Evolutionary conservation across 2,329 filamentous ascomycete species (phyloP).

Genomic region (Penicillium hesseltinei): DNA sequence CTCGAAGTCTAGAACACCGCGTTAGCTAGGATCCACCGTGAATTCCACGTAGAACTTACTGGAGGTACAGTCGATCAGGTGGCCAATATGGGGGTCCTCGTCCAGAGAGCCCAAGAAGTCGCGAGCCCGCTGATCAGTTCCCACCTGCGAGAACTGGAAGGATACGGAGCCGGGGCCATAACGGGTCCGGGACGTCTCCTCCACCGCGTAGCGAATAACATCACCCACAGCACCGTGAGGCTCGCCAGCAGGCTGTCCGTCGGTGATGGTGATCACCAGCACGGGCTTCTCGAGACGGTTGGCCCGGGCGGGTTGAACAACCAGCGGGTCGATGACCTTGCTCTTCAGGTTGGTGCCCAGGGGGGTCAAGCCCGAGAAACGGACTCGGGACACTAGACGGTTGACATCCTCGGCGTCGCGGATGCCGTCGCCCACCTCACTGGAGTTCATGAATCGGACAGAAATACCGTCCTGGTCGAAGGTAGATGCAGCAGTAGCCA

Average conservation of each 20-base stretch:
- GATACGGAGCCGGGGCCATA: slow-evolving; percentile 60
- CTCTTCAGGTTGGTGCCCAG: slow-evolving; percentile 62
- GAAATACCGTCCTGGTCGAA: slow-evolving; percentile 68
- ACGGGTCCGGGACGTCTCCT: slow-evolving; percentile 50
- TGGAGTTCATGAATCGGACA: slow-evolving; percentile 68
- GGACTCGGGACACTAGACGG: slow-evolving; percentile 56
- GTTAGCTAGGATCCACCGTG: slow-evolving; percentile 15
- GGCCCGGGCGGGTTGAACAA: slow-evolving; percentile 53
- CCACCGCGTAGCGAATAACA: slow-evolving; percentile 55
- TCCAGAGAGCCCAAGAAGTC: slow-evolving; percentile 65
- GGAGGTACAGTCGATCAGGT: slow-evolving; percentile 65
- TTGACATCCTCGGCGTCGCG: slow-evolving; percentile 58
- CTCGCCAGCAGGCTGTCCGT: slow-evolving; percentile 65
- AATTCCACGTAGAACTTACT: slow-evolving; percentile 49
- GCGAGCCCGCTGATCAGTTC: slow-evolving; percentile 63
- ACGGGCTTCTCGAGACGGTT: slow-evolving; percentile 61
- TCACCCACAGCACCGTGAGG: slow-evolving; percentile 56
- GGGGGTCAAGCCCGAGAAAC: slow-evolving; percentile 65
- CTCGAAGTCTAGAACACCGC: slow-evolving; percentile 55
- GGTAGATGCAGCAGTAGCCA: slow-evolving; percentile 64
- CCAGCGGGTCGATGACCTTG: slow-evolving; percentile 63
- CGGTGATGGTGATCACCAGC: slow-evolving; percentile 64
- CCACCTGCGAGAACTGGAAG: slow-evolving; percentile 69
- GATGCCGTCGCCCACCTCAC: slow-evolving; percentile 54
- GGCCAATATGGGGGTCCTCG: slow-evolving; percentile 60